Percentiles rank a stretch among this genome's conserved stretches.
phyloP scores from a whole-genome alignment of 441 rosid genomes.

The Francoa sonchifolia region DNA sequence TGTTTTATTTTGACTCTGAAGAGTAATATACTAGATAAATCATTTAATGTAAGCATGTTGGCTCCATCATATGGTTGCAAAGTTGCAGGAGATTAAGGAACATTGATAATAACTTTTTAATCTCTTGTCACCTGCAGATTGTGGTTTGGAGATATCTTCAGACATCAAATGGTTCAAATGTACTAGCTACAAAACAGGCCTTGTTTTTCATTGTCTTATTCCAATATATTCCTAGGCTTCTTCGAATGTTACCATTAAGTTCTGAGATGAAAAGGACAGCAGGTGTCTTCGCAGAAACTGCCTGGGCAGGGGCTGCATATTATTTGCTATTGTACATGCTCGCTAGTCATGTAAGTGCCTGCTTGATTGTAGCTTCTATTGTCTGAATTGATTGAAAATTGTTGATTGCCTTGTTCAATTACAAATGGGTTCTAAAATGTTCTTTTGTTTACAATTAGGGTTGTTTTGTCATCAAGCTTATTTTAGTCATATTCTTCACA shows the following conservation, averaged over 20 bases:
- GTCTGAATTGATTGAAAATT: not conserved
- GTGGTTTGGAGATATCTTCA: slow-evolving; percentile 75
- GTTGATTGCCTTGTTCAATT: slow-evolving; percentile 2
- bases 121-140: slow-evolving; percentile 34
- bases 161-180: slow-evolving; percentile 65
- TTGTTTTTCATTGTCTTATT: slow-evolving; percentile 51
- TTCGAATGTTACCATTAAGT: slow-evolving; percentile 62
- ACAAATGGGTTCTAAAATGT: too few relatives aligned
- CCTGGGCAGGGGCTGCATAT: slow-evolving; percentile 97
- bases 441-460: too few relatives aligned
- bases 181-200: slow-evolving; percentile 61
- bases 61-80: not conserved
- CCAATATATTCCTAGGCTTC: slow-evolving; percentile 67
- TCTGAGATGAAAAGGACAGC: slow-evolving; percentile 90
- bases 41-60: too few relatives aligned
- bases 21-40: too few relatives aligned
- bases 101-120: slow-evolving; percentile 5
- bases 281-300: slow-evolving; percentile 94
- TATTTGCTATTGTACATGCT: slow-evolving; percentile 91
- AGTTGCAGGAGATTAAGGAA: slow-evolving; percentile 5
- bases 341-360: slow-evolving; percentile 85
- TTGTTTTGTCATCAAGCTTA: too few relatives aligned
- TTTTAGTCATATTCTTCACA: not conserved
- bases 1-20: not conserved
- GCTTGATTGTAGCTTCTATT: slow-evolving; percentile 5